phyloP scores from a whole-genome alignment of 495 filamentous ascomycete species.

The Neurospora sp. region DNA sequence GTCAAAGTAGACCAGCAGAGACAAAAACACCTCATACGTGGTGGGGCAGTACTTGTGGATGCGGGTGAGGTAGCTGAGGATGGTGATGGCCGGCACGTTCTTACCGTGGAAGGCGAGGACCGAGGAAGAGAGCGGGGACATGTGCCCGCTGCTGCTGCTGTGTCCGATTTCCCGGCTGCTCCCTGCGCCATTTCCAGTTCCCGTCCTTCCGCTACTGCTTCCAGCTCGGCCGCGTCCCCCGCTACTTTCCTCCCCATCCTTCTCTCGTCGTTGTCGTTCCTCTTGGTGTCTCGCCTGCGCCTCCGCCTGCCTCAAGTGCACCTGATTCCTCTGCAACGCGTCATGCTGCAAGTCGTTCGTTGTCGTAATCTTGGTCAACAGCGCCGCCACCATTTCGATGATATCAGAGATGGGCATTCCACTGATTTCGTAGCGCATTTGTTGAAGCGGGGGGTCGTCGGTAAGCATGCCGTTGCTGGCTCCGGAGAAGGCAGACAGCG shows the following conservation, averaged over 20 bases:
- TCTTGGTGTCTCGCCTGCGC: conserved; percentile 30
- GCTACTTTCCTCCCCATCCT: not conserved
- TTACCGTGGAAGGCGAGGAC: conserved; percentile 99
- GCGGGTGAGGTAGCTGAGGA: conserved; percentile 87
- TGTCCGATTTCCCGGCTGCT: not conserved
- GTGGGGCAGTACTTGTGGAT: conserved; percentile 99
- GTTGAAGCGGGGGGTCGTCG: conserved; percentile 37
- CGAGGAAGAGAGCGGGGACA: conserved; percentile 74
- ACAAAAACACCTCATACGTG: conserved; percentile 96
- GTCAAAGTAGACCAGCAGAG: conserved; percentile 93
- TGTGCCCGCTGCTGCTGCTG: conserved; percentile 32
- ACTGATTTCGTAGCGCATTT: conserved; percentile 84
- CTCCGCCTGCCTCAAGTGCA: conserved; percentile 37
- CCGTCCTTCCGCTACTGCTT: conserved; percentile 24
- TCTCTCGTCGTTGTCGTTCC: not conserved
- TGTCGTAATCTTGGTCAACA: conserved; percentile 94
- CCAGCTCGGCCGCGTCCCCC: not conserved
- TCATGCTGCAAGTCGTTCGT: conserved; percentile 95
- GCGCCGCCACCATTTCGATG: conserved; percentile 99
- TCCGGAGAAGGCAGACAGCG: conserved; percentile 21
- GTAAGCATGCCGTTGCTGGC: conserved; percentile 33
- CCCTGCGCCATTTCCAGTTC: not conserved
- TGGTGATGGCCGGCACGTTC: conserved; percentile 95
- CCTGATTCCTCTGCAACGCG: conserved; percentile 37
- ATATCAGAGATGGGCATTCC: conserved; percentile 96